Evolutionary conservation across 2,329 filamentous ascomycete genomes (phyloP).

Genomic region (Lasiodiplodia hormozganensis): DNA sequence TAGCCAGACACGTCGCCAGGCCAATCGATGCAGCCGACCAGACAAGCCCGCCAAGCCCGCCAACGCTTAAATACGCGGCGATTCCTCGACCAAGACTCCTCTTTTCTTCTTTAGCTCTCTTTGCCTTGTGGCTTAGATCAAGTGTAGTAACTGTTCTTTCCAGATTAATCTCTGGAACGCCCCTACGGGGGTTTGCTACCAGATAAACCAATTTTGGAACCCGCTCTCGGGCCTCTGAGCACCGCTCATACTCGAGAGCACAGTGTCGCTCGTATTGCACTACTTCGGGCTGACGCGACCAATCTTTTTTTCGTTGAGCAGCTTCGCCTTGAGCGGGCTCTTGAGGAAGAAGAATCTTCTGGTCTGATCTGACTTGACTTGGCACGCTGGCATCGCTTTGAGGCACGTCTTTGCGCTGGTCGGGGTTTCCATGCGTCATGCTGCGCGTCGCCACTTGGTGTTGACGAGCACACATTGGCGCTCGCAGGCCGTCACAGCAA

Average conservation of each 20-base stretch:
- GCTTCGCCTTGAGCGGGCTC: background rate
- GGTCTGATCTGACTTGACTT: background rate
- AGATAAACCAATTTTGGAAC: background rate
- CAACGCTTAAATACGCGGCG: background rate
- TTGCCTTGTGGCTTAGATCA: background rate
- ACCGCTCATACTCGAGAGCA: no score
- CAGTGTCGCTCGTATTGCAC: no score
- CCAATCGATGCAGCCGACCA: background rate
- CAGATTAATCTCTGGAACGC: background rate
- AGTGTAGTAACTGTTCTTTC: background rate
- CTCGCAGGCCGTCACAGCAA: background rate
- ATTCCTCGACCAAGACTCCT: background rate
- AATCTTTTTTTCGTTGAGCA: background rate
- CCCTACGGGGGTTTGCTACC: background rate
- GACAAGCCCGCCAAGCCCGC: background rate
- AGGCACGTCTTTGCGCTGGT: background rate
- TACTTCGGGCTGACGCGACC: background rate
- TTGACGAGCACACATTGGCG: background rate
- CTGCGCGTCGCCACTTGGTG: background rate
- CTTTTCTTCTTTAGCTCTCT: conserved; percentile 3
- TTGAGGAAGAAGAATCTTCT: background rate
- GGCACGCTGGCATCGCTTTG: background rate
- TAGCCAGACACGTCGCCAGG: background rate
- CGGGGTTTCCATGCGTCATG: background rate
- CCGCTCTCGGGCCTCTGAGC: no score